These are phyloP conservation scores for Penicillium paneum DNA, from an alignment of 2,329 filamentous ascomycete species.

Conservation along the genomic window DNA sequence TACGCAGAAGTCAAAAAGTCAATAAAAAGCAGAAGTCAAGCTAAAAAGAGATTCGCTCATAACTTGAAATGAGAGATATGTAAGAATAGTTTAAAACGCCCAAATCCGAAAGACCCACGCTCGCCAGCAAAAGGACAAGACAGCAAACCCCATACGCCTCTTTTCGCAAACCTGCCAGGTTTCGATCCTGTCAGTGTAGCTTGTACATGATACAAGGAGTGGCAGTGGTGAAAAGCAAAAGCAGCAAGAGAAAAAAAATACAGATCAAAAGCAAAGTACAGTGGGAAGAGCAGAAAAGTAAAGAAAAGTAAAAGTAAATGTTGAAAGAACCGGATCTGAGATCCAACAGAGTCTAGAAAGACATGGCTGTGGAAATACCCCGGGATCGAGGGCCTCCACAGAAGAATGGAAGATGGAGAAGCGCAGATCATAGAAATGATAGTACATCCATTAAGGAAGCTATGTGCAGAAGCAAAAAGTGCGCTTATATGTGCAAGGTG, in stretches of 20 bases:
- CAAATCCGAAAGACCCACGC: conserved; percentile 3
- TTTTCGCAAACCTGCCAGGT: conserved; percentile 10
- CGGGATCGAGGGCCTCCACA: neutral
- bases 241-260: neutral
- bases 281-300: neutral
- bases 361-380: conserved; percentile 13
- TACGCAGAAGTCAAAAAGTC: neutral
- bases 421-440: conserved; percentile 25
- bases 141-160: conserved; percentile 13
- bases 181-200: conserved; percentile 2
- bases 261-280: neutral
- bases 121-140: neutral
- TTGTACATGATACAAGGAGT: conserved; percentile 17
- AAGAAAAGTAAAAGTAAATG: conserved; percentile 4
- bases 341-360: conserved; percentile 19
- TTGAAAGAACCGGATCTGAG: neutral
- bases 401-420: conserved; percentile 13
- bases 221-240: conserved; percentile 7
- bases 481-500: conserved; percentile 21
- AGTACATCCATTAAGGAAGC: conserved; percentile 28
- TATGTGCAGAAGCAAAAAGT: conserved; percentile 30
- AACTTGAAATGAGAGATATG: conserved; percentile 1
- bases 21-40: too few species aligned
- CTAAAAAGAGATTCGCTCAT: conserved; percentile 8
- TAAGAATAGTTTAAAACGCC: neutral